phyloP scores from a whole-genome alignment of 768 basidiomycete species.

The Rubroboletus satanas region DNA sequence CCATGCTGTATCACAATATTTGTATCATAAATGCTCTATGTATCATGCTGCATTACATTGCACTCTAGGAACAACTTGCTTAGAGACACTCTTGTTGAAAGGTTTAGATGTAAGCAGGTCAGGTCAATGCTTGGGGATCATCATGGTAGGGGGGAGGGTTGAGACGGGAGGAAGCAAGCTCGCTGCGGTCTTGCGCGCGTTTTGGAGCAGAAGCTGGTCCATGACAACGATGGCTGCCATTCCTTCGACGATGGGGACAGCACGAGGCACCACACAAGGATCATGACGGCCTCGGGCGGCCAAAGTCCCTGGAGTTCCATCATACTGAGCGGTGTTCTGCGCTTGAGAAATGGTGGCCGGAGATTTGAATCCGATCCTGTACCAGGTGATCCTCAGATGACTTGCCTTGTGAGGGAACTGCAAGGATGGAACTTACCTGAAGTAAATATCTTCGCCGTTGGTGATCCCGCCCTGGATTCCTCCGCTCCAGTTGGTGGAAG shows the following conservation, averaged over 20 bases:
- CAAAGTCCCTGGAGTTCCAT: constrained; percentile 83
- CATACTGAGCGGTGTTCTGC: constrained; percentile 89
- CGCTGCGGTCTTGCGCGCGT: constrained; percentile 71
- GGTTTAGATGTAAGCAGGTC: not conserved
- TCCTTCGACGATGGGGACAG: constrained; percentile 95
- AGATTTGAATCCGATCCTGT: constrained; percentile 93
- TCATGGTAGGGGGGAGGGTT: constrained; percentile 92
- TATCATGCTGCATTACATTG: not conserved
- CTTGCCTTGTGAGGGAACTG: not conserved
- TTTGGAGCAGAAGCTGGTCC: constrained; percentile 90
- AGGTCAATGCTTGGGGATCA: constrained; percentile 47
- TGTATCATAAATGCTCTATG: constrained; percentile 16
- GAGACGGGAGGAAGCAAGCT: constrained; percentile 77
- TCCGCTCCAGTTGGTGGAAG: constrained; percentile 92
- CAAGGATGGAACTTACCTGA: constrained; percentile 56
- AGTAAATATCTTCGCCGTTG: constrained; percentile 97
- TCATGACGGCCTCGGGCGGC: constrained; percentile 94
- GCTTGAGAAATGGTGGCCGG: constrained; percentile 95
- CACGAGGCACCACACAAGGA: constrained; percentile 95
- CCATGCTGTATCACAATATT: not conserved
- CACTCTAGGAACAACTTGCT: not conserved
- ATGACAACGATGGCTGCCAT: constrained; percentile 96
- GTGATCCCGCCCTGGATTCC: constrained; percentile 98
- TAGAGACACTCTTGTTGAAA: constrained; percentile 2
- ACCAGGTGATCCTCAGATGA: constrained; percentile 9